phyloP scores from a whole-genome alignment of 73 alveolate species.

The Paramecium sonneborni region DNA sequence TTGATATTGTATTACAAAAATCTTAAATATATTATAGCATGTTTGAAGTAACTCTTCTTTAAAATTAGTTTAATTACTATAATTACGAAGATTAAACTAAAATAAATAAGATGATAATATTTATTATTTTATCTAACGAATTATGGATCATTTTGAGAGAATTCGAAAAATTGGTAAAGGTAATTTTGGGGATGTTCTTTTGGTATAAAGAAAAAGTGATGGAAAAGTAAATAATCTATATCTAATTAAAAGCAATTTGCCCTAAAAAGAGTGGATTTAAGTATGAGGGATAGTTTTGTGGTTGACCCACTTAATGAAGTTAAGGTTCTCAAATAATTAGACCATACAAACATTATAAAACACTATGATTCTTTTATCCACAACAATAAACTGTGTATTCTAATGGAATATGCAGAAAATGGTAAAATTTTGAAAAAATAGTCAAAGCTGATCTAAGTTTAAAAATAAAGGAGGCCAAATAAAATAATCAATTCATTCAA shows the following conservation, averaged over 20 bases:
- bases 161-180: slow-evolving; percentile 75
- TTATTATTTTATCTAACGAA: slow-evolving; percentile 28
- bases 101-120: not conserved
- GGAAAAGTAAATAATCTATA: slow-evolving; percentile 42
- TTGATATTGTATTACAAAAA: not conserved
- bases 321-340: slow-evolving; percentile 66
- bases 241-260: slow-evolving; percentile 61
- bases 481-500: not conserved
- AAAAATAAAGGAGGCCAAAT: slow-evolving; percentile 47
- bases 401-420: slow-evolving; percentile 76
- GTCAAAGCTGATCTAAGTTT: slow-evolving; percentile 65
- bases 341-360: slow-evolving; percentile 68
- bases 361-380: slow-evolving; percentile 69
- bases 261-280: slow-evolving; percentile 73
- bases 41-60: not conserved
- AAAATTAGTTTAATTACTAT: not conserved
- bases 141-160: slow-evolving; percentile 71
- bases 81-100: not conserved
- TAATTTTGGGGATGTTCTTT: slow-evolving; percentile 73
- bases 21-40: not conserved
- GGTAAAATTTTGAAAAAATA: slow-evolving; percentile 50
- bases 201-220: slow-evolving; percentile 65
- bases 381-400: slow-evolving; percentile 71
- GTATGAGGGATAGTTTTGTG: slow-evolving; percentile 34
- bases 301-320: slow-evolving; percentile 61